Evolutionary conservation across 2,329 filamentous ascomycete genomes (phyloP), one percentile per base, ranked within the genome.

Genomic region (Calonectria ilicicola): DNA sequence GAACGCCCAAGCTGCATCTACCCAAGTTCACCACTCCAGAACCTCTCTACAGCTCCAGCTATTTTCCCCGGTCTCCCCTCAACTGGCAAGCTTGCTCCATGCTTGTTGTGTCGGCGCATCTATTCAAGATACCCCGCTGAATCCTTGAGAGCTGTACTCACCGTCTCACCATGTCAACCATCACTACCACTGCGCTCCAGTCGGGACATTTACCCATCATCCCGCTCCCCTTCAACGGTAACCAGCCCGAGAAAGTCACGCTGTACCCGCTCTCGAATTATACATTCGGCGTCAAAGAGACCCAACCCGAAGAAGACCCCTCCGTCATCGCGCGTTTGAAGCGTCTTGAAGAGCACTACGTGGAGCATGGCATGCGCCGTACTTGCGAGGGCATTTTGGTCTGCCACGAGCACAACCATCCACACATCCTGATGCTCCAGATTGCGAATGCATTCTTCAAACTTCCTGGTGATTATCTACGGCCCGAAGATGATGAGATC

Each of bases 361-460:
- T 91, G 35, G 89, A 93, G 75, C 92, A 98, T 88, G 97, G 97
- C 81, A 99, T 99, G 97, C 93, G 97, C 70, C 93, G 97, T 69
- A 98, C 97, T 21, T 98, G 96, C 85, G 97, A 99, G 86, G 97
- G 96, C 80, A 95, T 99, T 79, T 90, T 99, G 60, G 95, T 99
- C 78, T 99, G 97, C 87, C 97, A 99, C 84, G 97, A 99, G 86
- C 96, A 98, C 88, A 98, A 98, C 86, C 97, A 98, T 85, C 97
- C 97, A 17, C 97, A 99, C 85, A 98, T 99, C 76, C 88, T 99
- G 77, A 98, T 99, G 97, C 90, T 99, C 75, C 97, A 99, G 89
- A 99, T 99, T 81, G 97, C 97, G 66, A 99, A 99, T 84, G 96
- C 97, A 27, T 99, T 99, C 87, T 99, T 99, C 89, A 99, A 99